A percentile compares a stretch with the other conserved stretches of the same genome.
phyloP scores from a whole-genome alignment of 352 stramenopile genomes.

The Peronospora farinosa region DNA sequence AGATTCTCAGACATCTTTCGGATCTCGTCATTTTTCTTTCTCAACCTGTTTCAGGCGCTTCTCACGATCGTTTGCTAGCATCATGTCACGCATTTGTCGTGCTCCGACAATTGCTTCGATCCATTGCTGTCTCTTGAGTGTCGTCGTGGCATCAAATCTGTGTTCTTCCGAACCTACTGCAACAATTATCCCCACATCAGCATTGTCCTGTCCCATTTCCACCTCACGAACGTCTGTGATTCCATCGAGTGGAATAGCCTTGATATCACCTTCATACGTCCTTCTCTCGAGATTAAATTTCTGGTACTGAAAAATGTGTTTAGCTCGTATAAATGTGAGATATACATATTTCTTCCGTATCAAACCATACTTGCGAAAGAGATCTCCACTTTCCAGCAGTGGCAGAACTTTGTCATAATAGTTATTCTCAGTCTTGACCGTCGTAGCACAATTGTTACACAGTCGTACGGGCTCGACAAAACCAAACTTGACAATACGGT shows the following conservation, averaged over 20 bases:
- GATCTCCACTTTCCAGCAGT: slow-evolving; percentile 48
- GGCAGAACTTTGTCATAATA: slow-evolving; percentile 64
- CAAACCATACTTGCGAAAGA: slow-evolving; percentile 68
- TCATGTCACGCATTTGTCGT: slow-evolving; percentile 34
- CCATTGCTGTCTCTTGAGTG: slow-evolving; percentile 51
- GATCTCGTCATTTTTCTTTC: slow-evolving; percentile 58
- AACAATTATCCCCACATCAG: slow-evolving; percentile 48
- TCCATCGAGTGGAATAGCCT: slow-evolving; percentile 60
- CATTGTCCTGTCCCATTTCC: slow-evolving; percentile 42
- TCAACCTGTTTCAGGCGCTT: slow-evolving; percentile 50
- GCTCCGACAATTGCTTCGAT: slow-evolving; percentile 49
- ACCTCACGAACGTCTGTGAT: slow-evolving; percentile 51
- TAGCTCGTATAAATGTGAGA: slow-evolving; percentile 51
- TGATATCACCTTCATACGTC: slow-evolving; percentile 42
- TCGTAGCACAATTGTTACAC: slow-evolving; percentile 36
- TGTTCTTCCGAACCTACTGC: slow-evolving; percentile 44
- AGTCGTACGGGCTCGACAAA: slow-evolving; percentile 57
- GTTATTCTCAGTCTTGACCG: slow-evolving; percentile 47
- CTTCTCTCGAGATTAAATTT: slow-evolving; percentile 47
- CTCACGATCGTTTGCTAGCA: slow-evolving; percentile 44
- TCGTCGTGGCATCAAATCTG: slow-evolving; percentile 45
- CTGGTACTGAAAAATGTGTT: slow-evolving; percentile 71
- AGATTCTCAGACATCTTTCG: slow-evolving; percentile 44
- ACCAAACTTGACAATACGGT: slow-evolving; percentile 62
- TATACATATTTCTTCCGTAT: slow-evolving; percentile 49